Conservation (phyloP, 2,329 filamentous ascomycete species). For the Alternaria longipes region DNA sequence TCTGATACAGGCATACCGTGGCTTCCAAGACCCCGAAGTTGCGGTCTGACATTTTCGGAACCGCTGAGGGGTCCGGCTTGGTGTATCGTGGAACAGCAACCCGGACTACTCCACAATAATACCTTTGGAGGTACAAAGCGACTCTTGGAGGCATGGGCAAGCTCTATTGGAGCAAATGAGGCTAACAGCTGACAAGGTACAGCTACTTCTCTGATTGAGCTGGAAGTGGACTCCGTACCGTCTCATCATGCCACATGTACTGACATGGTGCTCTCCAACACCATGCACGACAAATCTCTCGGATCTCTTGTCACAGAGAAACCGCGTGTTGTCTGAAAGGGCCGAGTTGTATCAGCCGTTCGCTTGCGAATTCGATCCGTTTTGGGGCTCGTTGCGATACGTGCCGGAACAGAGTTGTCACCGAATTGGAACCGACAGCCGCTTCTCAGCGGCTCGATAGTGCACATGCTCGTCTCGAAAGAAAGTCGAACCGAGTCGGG, state of each 20-base stretch:
- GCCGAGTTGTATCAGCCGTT: conserved; percentile 11
- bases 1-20: not conserved
- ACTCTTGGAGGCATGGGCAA: not conserved
- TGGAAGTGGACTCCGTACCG: not conserved
- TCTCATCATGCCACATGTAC: not conserved
- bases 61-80: conserved; percentile 2
- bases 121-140: not conserved
- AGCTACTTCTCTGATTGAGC: not conserved
- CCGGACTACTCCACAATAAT: not conserved
- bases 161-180: not conserved
- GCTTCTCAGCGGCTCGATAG: not conserved
- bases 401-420: not conserved
- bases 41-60: conserved; percentile 8
- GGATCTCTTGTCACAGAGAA: conserved; percentile 5
- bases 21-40: conserved; percentile 1
- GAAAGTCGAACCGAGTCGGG: not conserved
- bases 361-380: conserved; percentile 5
- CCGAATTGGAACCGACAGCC: conserved; percentile 3
- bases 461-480: not conserved
- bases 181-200: conserved; percentile 1
- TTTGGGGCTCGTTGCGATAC: conserved; percentile 3
- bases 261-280: not conserved
- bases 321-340: conserved; percentile 3
- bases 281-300: conserved; percentile 1
- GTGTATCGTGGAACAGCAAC: conserved; percentile 1